phyloP scores from a whole-genome alignment of 441 rosid genomes.

The Daphne laureola region DNA sequence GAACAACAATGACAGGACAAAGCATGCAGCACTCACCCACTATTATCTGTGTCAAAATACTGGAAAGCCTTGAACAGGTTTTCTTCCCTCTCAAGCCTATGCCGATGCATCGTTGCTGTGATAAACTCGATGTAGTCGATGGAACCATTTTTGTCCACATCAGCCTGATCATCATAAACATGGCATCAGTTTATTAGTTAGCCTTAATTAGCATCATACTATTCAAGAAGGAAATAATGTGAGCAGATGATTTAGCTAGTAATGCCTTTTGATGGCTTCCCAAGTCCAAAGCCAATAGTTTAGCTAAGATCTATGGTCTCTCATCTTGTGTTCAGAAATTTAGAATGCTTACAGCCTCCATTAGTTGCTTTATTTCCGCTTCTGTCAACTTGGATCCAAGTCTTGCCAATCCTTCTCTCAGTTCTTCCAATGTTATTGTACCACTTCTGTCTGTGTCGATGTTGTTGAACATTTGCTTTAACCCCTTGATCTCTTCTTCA shows the following conservation, averaged over 20 bases:
- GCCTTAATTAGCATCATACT: too few species aligned
- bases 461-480: slow-evolving; percentile 77
- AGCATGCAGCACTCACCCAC: slow-evolving; percentile 43
- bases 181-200: background rate
- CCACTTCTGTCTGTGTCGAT: slow-evolving; percentile 85
- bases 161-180: slow-evolving; percentile 39
- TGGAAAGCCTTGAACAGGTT: slow-evolving; percentile 54
- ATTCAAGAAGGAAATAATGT: too few species aligned
- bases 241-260: too few species aligned
- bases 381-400: slow-evolving; percentile 79
- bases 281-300: too few species aligned
- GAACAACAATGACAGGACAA: background rate
- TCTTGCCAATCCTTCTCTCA: slow-evolving; percentile 49
- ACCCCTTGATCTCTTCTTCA: slow-evolving; percentile 81
- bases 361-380: slow-evolving; percentile 64
- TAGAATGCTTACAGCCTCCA: slow-evolving; percentile 76
- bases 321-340: too few species aligned
- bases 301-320: too few species aligned
- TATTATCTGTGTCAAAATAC: slow-evolving; percentile 65
- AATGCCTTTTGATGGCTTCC: too few species aligned
- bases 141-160: slow-evolving; percentile 65
- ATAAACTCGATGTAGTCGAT: slow-evolving; percentile 75
- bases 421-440: slow-evolving; percentile 72
- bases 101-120: slow-evolving; percentile 81
- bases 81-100: slow-evolving; percentile 71